Percentiles rank a stretch among this genome's conserved stretches.
Evolutionary conservation across 345 rosid species (phyloP).

Genomic region (Brassica incana): DNA sequence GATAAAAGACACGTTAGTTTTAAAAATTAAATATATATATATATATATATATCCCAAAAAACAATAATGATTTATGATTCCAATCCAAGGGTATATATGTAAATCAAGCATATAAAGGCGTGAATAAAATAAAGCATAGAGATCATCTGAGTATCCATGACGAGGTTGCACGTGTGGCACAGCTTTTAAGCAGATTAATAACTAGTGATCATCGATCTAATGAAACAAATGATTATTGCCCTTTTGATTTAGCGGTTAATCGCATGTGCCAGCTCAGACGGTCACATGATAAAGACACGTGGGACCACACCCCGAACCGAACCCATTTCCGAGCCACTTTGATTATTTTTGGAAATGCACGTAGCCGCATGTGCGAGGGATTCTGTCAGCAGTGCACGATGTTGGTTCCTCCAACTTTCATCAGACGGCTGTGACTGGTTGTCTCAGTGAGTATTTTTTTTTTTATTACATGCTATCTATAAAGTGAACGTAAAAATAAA

Average conservation of each 20-base stretch:
- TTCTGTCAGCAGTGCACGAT: conserved; percentile 21
- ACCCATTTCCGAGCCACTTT: conserved; percentile 26
- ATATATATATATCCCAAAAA: not conserved
- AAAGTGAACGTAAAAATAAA: not conserved
- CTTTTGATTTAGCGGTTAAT: conserved; percentile 41
- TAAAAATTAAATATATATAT: no score
- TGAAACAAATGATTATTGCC: conserved; percentile 37
- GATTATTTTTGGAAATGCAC: conserved; percentile 32
- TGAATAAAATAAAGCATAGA: conserved; percentile 11
- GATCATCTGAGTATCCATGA: conserved; percentile 24
- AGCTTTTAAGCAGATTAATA: conserved; percentile 33
- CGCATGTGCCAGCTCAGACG: conserved; percentile 68
- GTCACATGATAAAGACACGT: conserved; percentile 49
- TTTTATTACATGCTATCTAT: not conserved
- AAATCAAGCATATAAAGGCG: not conserved
- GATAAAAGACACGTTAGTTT: not conserved
- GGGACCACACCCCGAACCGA: conserved; percentile 40
- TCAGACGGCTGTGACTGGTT: not conserved
- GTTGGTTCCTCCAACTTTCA: not conserved
- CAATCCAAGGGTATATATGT: not conserved
- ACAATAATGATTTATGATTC: not conserved
- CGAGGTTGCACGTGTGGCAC: conserved; percentile 41
- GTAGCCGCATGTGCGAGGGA: conserved; percentile 49
- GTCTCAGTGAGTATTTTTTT: not conserved
- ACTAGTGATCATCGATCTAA: conserved; percentile 23